Conservation (phyloP, 2,329 filamentous ascomycete species). For the Beauveria pseudobassiana region DNA sequence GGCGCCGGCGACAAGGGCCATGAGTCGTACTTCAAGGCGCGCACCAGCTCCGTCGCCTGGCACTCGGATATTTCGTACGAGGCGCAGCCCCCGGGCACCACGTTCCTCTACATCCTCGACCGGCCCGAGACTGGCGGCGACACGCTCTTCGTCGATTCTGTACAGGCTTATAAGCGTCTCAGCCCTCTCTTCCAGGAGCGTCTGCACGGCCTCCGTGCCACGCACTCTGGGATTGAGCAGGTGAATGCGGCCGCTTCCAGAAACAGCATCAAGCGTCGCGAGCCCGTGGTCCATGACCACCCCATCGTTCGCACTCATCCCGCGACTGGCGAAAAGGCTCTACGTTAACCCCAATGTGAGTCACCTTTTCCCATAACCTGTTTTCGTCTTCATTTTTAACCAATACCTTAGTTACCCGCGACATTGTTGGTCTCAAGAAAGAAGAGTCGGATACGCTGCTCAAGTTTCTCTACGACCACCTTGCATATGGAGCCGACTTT, state of each 20-base stretch:
- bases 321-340: conserved; percentile 66
- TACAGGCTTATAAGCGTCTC: conserved; percentile 67
- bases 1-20: conserved; percentile 38
- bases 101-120: conserved; percentile 75
- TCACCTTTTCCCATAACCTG: not conserved
- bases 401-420: conserved; percentile 53
- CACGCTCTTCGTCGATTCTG: conserved; percentile 69
- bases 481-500: conserved; percentile 45
- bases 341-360: conserved; percentile 70
- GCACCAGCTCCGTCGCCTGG: conserved; percentile 72
- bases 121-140: conserved; percentile 68
- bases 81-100: conserved; percentile 72
- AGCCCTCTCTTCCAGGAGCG: conserved; percentile 68
- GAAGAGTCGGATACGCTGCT: conserved; percentile 68
- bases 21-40: conserved; percentile 52
- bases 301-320: conserved; percentile 71
- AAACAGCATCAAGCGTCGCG: conserved; percentile 62
- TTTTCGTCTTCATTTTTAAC: not conserved
- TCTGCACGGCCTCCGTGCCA: conserved; percentile 66
- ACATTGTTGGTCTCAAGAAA: conserved; percentile 71
- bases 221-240: conserved; percentile 72
- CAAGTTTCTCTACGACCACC: conserved; percentile 53
- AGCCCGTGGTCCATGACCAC: conserved; percentile 59
- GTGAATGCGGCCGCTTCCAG: conserved; percentile 53
- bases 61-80: conserved; percentile 80